Percentiles rank a stretch among this genome's conserved stretches.
These are phyloP conservation scores for Paramecium pentaurelia DNA, from an alignment of 73 alveolate genomes.

Conservation along the genomic window DNA sequence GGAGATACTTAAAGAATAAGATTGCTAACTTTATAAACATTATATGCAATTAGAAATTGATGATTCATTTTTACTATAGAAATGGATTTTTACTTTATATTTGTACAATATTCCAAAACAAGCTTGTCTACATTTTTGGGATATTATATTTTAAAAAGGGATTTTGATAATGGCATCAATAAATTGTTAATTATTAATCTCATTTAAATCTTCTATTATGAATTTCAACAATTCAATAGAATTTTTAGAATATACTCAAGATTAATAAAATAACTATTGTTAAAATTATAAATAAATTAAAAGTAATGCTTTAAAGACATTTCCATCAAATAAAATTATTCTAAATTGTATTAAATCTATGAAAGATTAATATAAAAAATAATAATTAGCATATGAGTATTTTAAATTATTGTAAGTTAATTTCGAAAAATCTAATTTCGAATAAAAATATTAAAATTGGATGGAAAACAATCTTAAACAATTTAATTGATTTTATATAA, in stretches of 20 bases:
- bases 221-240: neutral
- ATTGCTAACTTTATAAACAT: neutral
- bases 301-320: neutral
- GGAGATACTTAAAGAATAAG: neutral
- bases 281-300: neutral
- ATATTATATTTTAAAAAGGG: neutral
- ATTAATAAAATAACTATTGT: neutral
- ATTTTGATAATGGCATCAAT: neutral
- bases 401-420: neutral
- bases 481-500: neutral
- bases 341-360: neutral
- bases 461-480: neutral
- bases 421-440: neutral
- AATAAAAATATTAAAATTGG: neutral
- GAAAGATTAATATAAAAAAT: neutral
- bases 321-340: neutral
- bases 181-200: neutral
- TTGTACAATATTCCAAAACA: neutral
- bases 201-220: neutral
- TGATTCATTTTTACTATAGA: neutral
- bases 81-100: constrained; percentile 35
- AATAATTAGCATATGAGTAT: neutral
- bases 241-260: neutral
- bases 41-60: neutral
- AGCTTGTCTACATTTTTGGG: constrained; percentile 4